These are phyloP conservation scores for Phaeoacremonium minimum DNA, from an alignment of 2,329 filamentous ascomycete species.

Conservation along the genomic window DNA sequence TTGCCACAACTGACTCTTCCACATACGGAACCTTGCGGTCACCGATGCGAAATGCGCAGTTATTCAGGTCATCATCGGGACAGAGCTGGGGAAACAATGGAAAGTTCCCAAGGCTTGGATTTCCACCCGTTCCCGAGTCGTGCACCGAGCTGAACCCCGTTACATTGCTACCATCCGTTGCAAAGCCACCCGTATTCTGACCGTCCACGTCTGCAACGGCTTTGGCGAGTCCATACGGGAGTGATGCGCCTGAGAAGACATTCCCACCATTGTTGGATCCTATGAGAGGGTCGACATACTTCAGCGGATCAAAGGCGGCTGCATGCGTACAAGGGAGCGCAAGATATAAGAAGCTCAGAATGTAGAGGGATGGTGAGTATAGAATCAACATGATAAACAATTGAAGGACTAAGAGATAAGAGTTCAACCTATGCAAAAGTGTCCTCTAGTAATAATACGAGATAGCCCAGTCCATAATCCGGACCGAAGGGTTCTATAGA, in stretches of 20 bases:
- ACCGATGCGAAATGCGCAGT: slow-evolving; percentile 47
- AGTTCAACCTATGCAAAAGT: too few species aligned
- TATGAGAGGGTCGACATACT: slow-evolving; percentile 42
- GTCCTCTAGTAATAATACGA: too few species aligned
- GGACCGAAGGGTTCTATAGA: not conserved
- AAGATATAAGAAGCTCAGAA: too few species aligned
- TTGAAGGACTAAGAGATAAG: too few species aligned
- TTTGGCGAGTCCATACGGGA: slow-evolving; percentile 53
- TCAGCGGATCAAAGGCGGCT: slow-evolving; percentile 13
- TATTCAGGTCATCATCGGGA: slow-evolving; percentile 43
- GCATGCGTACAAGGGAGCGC: too few species aligned
- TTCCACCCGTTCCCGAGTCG: slow-evolving; percentile 39
- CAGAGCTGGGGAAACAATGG: slow-evolving; percentile 39
- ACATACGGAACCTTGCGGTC: slow-evolving; percentile 36
- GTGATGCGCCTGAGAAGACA: slow-evolving; percentile 51
- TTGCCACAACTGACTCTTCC: slow-evolving; percentile 37
- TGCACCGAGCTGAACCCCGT: slow-evolving; percentile 46
- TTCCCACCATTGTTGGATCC: slow-evolving; percentile 53
- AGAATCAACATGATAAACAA: not conserved
- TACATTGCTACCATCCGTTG: slow-evolving; percentile 40
- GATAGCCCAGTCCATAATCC: too few species aligned
- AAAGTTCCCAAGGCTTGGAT: slow-evolving; percentile 40
- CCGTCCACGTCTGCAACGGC: slow-evolving; percentile 47
- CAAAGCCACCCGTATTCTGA: slow-evolving; percentile 38
- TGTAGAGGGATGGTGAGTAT: too few species aligned